Percentiles rank a stretch among this genome's conserved stretches.
Evolutionary conservation across 139 green algal genomes (phyloP).

Genomic region (Raphidocelis subcapitata): DNA sequence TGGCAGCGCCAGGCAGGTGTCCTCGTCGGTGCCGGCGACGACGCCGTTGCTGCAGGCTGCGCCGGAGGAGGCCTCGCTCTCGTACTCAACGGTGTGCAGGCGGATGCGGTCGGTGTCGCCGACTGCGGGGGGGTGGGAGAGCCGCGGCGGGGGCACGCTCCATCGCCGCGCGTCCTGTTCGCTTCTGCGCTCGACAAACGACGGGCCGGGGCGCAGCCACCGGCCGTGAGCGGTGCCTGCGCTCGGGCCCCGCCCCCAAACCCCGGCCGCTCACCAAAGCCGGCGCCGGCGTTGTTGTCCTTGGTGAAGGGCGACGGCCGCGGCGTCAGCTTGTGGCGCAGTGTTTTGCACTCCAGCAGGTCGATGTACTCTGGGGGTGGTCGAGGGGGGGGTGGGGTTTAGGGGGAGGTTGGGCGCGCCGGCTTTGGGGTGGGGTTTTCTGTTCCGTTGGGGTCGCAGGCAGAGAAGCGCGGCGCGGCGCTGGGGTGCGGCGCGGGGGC

Average conservation of each 20-base stretch:
- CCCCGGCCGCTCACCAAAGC: conserved; percentile 67
- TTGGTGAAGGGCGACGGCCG: conserved; percentile 49
- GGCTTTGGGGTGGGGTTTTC: too few species aligned
- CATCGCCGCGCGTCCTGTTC: not conserved
- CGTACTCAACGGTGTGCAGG: conserved; percentile 76
- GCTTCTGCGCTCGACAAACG: not conserved
- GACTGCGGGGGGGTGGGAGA: conserved; percentile 43
- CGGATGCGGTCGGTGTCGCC: conserved; percentile 73
- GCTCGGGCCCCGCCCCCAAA: too few species aligned
- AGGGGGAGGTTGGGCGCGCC: too few species aligned
- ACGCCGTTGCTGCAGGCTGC: conserved; percentile 48
- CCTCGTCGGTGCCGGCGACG: conserved; percentile 48
- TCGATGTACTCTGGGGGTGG: not conserved
- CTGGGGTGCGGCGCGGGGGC: too few species aligned
- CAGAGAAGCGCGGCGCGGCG: too few species aligned
- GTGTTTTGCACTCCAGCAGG: not conserved
- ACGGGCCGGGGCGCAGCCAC: not conserved
- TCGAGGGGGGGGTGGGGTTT: too few species aligned
- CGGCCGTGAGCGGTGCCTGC: too few species aligned
- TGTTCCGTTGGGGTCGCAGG: too few species aligned
- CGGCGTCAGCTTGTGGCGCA: conserved; percentile 4
- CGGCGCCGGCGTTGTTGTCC: conserved; percentile 79
- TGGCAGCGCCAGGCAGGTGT: conserved; percentile 66
- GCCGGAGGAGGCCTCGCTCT: conserved; percentile 63
- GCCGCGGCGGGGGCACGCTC: not conserved